phyloP scores from a whole-genome alignment of 192 early-diverging fungal genomes.

The Ambispora gerdemannii region DNA sequence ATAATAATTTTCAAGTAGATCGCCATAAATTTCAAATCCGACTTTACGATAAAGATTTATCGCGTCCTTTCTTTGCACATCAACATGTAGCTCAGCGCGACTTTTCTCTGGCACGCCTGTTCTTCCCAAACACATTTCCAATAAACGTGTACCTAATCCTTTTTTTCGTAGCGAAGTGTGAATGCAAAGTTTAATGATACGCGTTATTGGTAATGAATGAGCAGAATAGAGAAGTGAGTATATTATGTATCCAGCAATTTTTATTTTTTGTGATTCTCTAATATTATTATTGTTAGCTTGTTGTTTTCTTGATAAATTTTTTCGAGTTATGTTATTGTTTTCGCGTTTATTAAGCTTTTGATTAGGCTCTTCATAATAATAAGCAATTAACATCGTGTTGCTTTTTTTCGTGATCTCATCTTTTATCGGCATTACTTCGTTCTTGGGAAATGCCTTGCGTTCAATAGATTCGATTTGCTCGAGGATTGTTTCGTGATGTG shows the following conservation, averaged over 20 bases:
- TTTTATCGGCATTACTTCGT: slow-evolving; percentile 24
- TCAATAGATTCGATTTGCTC: slow-evolving; percentile 26
- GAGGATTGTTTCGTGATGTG: slow-evolving; percentile 18
- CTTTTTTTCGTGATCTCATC: slow-evolving; percentile 19
- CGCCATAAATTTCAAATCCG: background rate
- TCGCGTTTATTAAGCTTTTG: background rate
- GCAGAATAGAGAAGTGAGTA: slow-evolving; percentile 3
- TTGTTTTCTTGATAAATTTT: background rate
- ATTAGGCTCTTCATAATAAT: background rate
- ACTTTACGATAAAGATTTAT: slow-evolving; percentile 22
- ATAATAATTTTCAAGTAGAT: slow-evolving; percentile 18
- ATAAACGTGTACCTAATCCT: slow-evolving; percentile 18
- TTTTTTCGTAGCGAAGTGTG: background rate
- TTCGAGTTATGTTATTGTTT: background rate
- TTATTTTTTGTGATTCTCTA: background rate
- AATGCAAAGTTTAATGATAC: slow-evolving; percentile 21
- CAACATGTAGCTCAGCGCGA: slow-evolving; percentile 19
- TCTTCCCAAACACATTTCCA: background rate
- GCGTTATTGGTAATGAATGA: slow-evolving; percentile 4
- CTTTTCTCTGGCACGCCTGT: slow-evolving; percentile 18
- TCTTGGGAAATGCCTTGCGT: slow-evolving; percentile 22
- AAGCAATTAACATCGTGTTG: slow-evolving; percentile 26
- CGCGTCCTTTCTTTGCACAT: background rate
- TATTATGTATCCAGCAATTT: slow-evolving; percentile 24
- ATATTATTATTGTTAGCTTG: background rate